These are phyloP conservation scores for Lodderomyces parapsilosis DNA, from an alignment of 1,139 yeast species.

Conservation along the genomic window DNA sequence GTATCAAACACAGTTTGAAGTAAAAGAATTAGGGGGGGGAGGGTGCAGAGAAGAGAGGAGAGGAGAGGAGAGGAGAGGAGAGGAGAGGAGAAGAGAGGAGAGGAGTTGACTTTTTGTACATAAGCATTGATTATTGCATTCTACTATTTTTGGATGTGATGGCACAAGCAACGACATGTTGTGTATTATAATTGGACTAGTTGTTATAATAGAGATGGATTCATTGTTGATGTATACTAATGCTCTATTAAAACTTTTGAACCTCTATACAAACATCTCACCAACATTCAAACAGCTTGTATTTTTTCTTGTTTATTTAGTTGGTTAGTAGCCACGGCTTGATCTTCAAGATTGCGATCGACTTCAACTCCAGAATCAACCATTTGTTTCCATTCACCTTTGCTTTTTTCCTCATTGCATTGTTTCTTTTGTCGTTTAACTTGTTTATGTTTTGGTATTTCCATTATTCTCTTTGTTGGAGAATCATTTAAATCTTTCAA, in stretches of 20 bases:
- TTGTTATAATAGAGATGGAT: background rate
- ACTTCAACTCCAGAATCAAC: background rate
- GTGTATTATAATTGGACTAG: background rate
- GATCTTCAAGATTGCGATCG: constrained; percentile 1
- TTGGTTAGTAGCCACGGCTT: background rate
- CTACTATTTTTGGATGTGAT: background rate
- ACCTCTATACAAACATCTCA: background rate
- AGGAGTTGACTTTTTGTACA: background rate
- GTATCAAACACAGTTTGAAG: constrained; percentile 50
- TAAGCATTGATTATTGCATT: background rate
- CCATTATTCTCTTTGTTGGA: constrained; percentile 9
- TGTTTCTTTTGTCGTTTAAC: constrained; percentile 4
- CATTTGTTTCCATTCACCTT: too few species aligned
- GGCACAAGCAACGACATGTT: too few species aligned
- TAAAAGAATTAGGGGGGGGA: background rate
- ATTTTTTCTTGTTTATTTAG: background rate
- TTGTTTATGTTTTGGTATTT: constrained; percentile 6
- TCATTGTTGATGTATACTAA: background rate
- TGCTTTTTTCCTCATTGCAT: background rate
- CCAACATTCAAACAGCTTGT: background rate
- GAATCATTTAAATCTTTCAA: constrained; percentile 12
- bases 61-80: background rate
- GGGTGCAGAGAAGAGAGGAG: background rate
- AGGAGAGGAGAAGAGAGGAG: background rate
- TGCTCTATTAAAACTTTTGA: background rate